Percentiles rank a stretch among this genome's conserved stretches.
These are phyloP conservation scores for Castanea crenata DNA, from an alignment of 306 rosid species.

Conservation along the genomic window DNA sequence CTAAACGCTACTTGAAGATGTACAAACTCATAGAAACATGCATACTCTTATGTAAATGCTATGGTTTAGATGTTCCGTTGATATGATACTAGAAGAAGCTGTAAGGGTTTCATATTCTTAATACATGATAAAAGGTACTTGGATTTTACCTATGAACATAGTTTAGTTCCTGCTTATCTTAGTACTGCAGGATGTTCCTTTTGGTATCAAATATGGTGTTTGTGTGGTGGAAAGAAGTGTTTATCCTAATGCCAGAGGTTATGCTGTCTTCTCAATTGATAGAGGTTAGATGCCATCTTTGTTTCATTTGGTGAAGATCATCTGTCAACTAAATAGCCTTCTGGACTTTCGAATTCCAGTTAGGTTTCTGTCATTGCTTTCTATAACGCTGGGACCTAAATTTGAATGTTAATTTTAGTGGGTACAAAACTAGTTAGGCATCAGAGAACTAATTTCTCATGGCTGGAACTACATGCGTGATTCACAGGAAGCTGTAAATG, in stretches of 20 bases:
- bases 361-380: background rate
- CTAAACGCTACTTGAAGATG: background rate
- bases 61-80: background rate
- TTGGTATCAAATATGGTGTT: no score
- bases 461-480: background rate
- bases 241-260: no score
- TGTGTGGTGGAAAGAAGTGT: no score
- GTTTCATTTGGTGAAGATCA: background rate
- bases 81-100: background rate
- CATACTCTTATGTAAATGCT: background rate
- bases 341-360: background rate
- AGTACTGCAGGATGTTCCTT: no score
- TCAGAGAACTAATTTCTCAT: background rate
- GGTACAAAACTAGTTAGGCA: background rate
- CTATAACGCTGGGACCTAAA: background rate
- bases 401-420: background rate
- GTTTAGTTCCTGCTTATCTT: no score
- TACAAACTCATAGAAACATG: background rate
- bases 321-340: background rate
- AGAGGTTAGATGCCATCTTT: no score
- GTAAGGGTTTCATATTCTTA: no score
- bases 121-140: no score
- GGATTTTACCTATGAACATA: no score
- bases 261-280: no score
- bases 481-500: background rate